These are phyloP conservation scores for Citrus reticulata DNA, from an alignment of 345 rosid species.

Conservation along the genomic window DNA sequence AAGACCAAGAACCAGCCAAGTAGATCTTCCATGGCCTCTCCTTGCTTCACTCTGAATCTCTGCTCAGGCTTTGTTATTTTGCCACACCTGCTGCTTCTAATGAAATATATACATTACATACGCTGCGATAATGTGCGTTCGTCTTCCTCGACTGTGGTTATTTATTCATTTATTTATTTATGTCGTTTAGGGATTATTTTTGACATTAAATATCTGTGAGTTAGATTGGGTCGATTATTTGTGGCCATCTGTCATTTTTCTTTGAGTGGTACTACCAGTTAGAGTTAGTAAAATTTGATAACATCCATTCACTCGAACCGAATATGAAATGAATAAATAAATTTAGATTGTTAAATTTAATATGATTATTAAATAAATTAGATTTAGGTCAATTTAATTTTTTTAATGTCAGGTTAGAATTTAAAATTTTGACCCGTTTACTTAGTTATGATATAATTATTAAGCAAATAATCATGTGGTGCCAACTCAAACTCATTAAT, in stretches of 20 bases:
- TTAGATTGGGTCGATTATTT: not conserved
- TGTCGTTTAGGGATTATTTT: not conserved
- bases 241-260: not conserved
- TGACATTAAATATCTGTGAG: not conserved
- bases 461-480: rapidly evolving
- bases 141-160: too few relatives aligned
- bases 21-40: conserved; percentile 21
- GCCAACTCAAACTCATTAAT: too few relatives aligned
- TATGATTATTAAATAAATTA: too few relatives aligned
- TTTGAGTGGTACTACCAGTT: too few relatives aligned
- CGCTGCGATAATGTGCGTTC: not conserved
- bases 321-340: too few relatives aligned
- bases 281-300: too few relatives aligned
- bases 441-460: too few relatives aligned
- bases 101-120: conserved; percentile 2
- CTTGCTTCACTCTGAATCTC: not conserved
- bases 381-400: too few relatives aligned
- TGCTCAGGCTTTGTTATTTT: not conserved
- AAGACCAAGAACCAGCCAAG: conserved; percentile 29
- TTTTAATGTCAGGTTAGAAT: too few relatives aligned
- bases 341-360: too few relatives aligned
- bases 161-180: not conserved
- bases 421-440: too few relatives aligned
- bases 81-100: not conserved
- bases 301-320: too few relatives aligned